Base-by-base conservation (phyloP, 2,329 filamentous ascomycete species). In the Elsinoe perseae region DNA sequence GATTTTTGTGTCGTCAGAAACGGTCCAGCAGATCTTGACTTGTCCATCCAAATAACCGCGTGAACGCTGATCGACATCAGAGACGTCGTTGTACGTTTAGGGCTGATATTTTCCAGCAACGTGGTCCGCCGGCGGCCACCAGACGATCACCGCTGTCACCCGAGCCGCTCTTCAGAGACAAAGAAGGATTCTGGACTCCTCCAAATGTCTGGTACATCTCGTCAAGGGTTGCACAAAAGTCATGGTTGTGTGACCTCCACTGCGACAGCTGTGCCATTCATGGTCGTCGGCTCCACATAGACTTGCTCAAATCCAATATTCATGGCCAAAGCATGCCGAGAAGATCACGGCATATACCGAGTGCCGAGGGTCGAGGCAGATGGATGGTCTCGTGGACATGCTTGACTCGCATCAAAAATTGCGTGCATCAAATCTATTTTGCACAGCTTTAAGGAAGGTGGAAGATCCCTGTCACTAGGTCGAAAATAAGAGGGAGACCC, bases 51-150 rank as follows among this genome's bases (percentile, higher is more conserved):
- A 36, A 50, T 14, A 50, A 27, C 16, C 23, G 10, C 9, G 14
- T 16, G 48, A 52, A 52, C 48, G 48, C 28, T 38, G 48, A 52
- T 52, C 48, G 48, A 28, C 48, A 32, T 14, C 25, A 50, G 23
- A 50, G 44, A 50, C 44, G 44, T 50, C 44, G 44, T 50, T 30
- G 44, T n/a, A 30, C 44, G 44, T 50, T 38, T 52, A 52, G 48
- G 48, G 48, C 48, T 38, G 28, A 44, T 52, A 16, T 21, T 36
- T 50, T 38, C 48, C 48, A 52, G 48, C 48, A 25, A n/a, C 18
- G 32, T 52, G 48, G 48, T 52, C 28, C 48, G 16, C 48, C 48
- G 28, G 30, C 48, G 48, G 48, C 48, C 30, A 25, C 48, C 48
- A 52, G 48, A 36, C 48, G 48, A 52, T 52, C 48, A 21, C 20